Evolutionary conservation across 1,139 yeast genomes (phyloP).

Genomic region (Candida smagusa): DNA sequence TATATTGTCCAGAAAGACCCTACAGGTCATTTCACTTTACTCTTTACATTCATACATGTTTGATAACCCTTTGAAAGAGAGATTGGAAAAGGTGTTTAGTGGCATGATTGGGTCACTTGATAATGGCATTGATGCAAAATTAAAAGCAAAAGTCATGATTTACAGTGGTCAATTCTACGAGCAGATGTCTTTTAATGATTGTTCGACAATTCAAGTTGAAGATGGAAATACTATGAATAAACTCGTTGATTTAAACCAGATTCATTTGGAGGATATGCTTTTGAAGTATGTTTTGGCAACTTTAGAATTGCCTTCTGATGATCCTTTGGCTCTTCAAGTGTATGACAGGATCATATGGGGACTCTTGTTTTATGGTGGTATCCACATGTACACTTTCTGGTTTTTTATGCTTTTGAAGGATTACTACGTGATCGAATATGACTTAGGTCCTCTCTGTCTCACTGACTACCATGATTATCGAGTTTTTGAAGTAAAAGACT

Average conservation of each 20-base stretch:
- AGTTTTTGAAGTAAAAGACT: constrained; percentile 11
- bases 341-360: constrained; percentile 40
- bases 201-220: constrained; percentile 1
- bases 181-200: constrained; percentile 11
- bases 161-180: constrained; percentile 19
- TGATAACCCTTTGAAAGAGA: neutral
- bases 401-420: constrained; percentile 32
- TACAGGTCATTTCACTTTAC: constrained; percentile 13
- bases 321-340: constrained; percentile 26
- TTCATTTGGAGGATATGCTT: constrained; percentile 25
- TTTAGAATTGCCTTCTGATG: constrained; percentile 29
- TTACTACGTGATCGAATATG: constrained; percentile 20
- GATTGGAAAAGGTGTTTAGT: constrained; percentile 1
- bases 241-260: constrained; percentile 3
- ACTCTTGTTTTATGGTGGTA: constrained; percentile 41
- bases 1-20: constrained; percentile 12
- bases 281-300: constrained; percentile 31
- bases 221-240: neutral
- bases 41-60: constrained; percentile 15
- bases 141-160: constrained; percentile 3
- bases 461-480: constrained; percentile 13
- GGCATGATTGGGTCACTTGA: constrained; percentile 2
- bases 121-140: neutral
- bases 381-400: constrained; percentile 41
- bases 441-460: constrained; percentile 21